Conservation (phyloP, 208 protist species). For the Crithidia fasciculata region DNA sequence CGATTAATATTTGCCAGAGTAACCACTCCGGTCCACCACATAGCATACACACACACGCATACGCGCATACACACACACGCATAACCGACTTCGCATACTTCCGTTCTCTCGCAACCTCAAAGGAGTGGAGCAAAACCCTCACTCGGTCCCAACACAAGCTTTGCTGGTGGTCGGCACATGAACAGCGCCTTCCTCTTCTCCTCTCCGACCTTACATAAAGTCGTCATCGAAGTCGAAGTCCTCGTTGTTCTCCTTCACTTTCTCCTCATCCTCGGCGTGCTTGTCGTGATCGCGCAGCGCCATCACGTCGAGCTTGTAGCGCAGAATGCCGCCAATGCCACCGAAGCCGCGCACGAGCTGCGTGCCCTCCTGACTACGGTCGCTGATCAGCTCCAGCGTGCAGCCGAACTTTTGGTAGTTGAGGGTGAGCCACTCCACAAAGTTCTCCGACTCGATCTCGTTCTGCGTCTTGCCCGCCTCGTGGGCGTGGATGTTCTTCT, state of each 20-base stretch:
- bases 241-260: slow-evolving; percentile 64
- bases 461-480: slow-evolving; percentile 85
- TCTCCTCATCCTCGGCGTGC: slow-evolving; percentile 70
- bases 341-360: slow-evolving; percentile 99
- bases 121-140: background rate
- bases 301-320: slow-evolving; percentile 92
- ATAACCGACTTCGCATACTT: too few relatives aligned
- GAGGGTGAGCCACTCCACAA: slow-evolving; percentile 99
- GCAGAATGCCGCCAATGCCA: slow-evolving; percentile 95
- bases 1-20: too few relatives aligned
- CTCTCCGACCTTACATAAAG: slow-evolving; percentile 65
- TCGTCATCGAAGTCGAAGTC: slow-evolving; percentile 94
- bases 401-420: slow-evolving; percentile 99
- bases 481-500: slow-evolving; percentile 82
- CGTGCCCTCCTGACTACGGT: slow-evolving; percentile 97
- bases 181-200: background rate
- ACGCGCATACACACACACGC: too few relatives aligned
- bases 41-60: too few relatives aligned
- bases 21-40: too few relatives aligned
- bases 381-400: slow-evolving; percentile 94
- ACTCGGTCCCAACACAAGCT: too few relatives aligned
- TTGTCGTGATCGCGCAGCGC: slow-evolving; percentile 90
- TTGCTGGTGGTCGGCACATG: background rate
- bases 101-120: too few relatives aligned
- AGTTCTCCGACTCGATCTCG: slow-evolving; percentile 90